Evolutionary conservation across 805 yeast genomes (phyloP).

Genomic region (Suhomyces sp.): DNA sequence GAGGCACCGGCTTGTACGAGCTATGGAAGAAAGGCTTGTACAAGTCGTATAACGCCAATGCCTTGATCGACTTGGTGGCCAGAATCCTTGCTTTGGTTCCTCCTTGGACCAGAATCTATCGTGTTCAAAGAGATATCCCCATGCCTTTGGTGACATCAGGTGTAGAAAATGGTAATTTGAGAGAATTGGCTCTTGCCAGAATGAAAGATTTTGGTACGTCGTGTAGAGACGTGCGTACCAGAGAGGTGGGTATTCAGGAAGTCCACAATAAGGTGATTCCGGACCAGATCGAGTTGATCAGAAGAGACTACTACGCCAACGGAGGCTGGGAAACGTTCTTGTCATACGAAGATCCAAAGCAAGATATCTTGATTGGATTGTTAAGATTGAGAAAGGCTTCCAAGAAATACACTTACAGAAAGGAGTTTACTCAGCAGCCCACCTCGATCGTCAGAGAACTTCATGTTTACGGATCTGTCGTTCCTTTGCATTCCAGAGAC

Average conservation of each 20-base stretch:
- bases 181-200: conserved; percentile 93
- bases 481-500: conserved; percentile 92
- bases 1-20: conserved; percentile 97
- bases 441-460: conserved; percentile 95
- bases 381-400: conserved; percentile 85
- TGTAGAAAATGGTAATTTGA: conserved; percentile 93
- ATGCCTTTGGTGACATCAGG: conserved; percentile 98
- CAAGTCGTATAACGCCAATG: conserved; percentile 92
- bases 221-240: conserved; percentile 93
- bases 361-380: conserved; percentile 91
- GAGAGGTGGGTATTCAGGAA: conserved; percentile 98
- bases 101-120: conserved; percentile 98
- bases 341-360: conserved; percentile 94
- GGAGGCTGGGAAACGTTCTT: conserved; percentile 99
- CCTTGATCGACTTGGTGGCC: conserved; percentile 90
- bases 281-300: conserved; percentile 91
- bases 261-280: conserved; percentile 96
- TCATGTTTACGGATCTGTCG: conserved; percentile 97
- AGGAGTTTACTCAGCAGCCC: conserved; percentile 78
- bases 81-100: conserved; percentile 94
- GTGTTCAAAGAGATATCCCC: conserved; percentile 98
- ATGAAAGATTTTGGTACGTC: conserved; percentile 97
- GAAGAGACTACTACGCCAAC: conserved; percentile 95
- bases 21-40: conserved; percentile 96
- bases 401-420: conserved; percentile 84